Conservation (phyloP, 305 asterid species). For the Petunia hybrid region DNA sequence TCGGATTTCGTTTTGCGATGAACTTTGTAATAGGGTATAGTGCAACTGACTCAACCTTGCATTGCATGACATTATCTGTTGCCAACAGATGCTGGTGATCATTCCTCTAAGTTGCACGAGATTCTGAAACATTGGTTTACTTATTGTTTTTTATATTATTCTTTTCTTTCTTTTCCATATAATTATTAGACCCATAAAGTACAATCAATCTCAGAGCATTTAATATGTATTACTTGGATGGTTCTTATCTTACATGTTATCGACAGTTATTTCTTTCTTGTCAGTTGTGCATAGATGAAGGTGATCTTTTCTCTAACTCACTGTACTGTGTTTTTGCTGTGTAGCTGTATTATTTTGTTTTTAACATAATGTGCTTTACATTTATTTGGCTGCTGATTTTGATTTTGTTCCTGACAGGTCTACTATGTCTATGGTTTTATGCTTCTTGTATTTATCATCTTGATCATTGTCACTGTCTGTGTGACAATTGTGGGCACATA, state of each 20-base stretch:
- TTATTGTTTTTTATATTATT: not conserved
- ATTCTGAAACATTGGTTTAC: not conserved
- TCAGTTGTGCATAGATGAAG: not conserved
- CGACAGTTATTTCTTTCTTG: not conserved
- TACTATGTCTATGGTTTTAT: constrained; percentile 46
- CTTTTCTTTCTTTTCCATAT: not conserved
- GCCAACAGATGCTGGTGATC: not conserved
- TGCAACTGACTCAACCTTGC: not conserved
- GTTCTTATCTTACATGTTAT: not conserved
- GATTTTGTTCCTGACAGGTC: constrained; percentile 38
- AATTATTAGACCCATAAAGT: not conserved
- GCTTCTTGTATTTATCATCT: constrained; percentile 45
- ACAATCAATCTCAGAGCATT: constrained; percentile 15
- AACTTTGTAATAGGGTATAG: constrained; percentile 9
- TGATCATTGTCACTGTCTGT: constrained; percentile 52
- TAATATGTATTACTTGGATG: not conserved
- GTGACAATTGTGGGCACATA: constrained; percentile 55
- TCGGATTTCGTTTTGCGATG: not conserved
- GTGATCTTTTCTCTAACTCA: no score
- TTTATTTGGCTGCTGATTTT: not conserved
- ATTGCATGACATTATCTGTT: not conserved
- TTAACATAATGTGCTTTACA: not conserved
- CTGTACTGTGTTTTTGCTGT: not conserved
- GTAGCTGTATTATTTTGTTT: constrained; percentile 2
- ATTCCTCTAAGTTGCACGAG: constrained; percentile 6